Base-by-base conservation (phyloP, 176 grass and related monocot genomes). In the Oryza glumipatula region DNA sequence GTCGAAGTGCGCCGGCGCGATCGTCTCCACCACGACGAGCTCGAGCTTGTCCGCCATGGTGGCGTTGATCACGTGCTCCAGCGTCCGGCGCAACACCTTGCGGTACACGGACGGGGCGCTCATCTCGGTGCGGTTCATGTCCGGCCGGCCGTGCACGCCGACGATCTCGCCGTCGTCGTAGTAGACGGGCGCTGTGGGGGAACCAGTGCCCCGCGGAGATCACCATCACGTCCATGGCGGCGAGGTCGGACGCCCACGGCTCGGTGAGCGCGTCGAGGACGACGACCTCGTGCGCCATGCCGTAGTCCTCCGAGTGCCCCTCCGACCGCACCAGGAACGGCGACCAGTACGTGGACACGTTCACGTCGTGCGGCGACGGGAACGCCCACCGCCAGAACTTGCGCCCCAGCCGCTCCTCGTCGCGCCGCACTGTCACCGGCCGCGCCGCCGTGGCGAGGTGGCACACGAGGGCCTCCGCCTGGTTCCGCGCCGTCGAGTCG, bases 291-390 rank as follows among this genome's bases (percentile, higher is more conserved):
- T 68, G 63, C 32, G 5, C 4, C 78, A 87, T 77, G 82, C 22
- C 69, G 85, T 83, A 84, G 72, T 80, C 82, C 82, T 78, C 81
- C 6, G 89, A 16, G 54, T 39, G 21, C 0, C 81, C 77, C 32
- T 81, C 65, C 44, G 85, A 77, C 26, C 71, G 76, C 66, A 88
- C 85, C 4, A 91, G 82, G 72, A 91, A 70, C 43, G 85, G 82
- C 10, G 85, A 91, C 89, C 89, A 91, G 85, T 84, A 88, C 15
- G 79, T 85, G n/a, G 81, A 81, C 44, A 88, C 10, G 65, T 8
- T 77, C 54, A 85, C 73, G 72, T 26, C 14, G 77, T 85, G 73
- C 43, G 54, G 56, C 56, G 60, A 3, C 52, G 82, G 78, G 71
- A 88, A 67, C 17, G 23, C 33, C 76, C 82, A 80, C 54, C 73